Conservation (phyloP, 2,329 filamentous ascomycete species). For the Fusarium metavorans region DNA sequence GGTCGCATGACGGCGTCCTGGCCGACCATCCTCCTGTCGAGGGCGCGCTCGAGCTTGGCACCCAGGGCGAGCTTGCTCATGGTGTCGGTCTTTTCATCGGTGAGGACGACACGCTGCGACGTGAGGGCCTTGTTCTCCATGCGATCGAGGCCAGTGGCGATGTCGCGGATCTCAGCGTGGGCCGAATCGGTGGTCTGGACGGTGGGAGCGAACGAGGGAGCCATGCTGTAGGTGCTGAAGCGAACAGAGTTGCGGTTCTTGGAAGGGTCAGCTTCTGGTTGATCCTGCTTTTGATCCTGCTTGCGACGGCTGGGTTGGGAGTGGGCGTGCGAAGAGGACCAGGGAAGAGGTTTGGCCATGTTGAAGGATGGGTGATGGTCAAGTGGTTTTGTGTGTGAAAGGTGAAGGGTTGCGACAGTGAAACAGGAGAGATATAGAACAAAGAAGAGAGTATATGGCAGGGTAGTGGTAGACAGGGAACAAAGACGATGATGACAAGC, state of each 20-base stretch:
- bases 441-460: background rate
- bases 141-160: slow-evolving; percentile 83
- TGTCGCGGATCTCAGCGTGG: slow-evolving; percentile 72
- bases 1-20: slow-evolving; percentile 90
- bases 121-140: slow-evolving; percentile 90
- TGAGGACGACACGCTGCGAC: slow-evolving; percentile 79
- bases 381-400: slow-evolving; percentile 7
- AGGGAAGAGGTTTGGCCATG: slow-evolving; percentile 38
- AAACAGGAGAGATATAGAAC: slow-evolving; percentile 7
- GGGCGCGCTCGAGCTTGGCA: slow-evolving; percentile 89
- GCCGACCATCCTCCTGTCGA: slow-evolving; percentile 85
- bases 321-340: slow-evolving; percentile 28
- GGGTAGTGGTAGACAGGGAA: background rate
- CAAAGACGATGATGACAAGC: slow-evolving; percentile 24
- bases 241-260: slow-evolving; percentile 67
- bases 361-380: slow-evolving; percentile 9
- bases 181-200: slow-evolving; percentile 66
- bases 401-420: slow-evolving; percentile 8
- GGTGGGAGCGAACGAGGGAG: slow-evolving; percentile 70
- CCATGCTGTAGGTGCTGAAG: slow-evolving; percentile 71
- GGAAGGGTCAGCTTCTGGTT: slow-evolving; percentile 33
- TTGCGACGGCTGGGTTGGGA: slow-evolving; percentile 28
- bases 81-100: slow-evolving; percentile 82
- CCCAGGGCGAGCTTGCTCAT: slow-evolving; percentile 89
- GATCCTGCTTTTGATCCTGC: slow-evolving; percentile 30